A percentile compares a stretch with the other conserved stretches of the same genome.
Conservation (phyloP, 2,329 filamentous ascomycete genomes). For the Fusarium nisikadoi region DNA sequence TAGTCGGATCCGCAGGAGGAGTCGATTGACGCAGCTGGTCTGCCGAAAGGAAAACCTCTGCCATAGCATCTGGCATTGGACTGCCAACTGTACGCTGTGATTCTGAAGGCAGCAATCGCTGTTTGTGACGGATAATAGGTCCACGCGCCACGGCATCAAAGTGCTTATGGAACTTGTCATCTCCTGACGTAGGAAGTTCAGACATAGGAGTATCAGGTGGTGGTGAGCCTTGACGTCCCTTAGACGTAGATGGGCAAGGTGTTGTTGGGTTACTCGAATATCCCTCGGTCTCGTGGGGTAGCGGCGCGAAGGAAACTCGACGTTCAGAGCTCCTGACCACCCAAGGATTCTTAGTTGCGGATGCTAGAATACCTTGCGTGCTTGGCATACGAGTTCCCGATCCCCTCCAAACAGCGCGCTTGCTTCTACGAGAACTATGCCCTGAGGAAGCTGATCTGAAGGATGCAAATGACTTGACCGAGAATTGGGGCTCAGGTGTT, state of each 20-base stretch:
- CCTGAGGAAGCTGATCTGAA: constrained; percentile 64
- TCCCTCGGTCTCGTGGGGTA: constrained; percentile 43
- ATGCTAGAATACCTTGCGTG: constrained; percentile 51
- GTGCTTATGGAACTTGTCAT: constrained; percentile 58
- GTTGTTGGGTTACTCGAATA: constrained; percentile 9
- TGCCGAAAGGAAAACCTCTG: constrained; percentile 38
- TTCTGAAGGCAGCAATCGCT: constrained; percentile 53
- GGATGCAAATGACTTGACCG: constrained; percentile 62
- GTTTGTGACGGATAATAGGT: constrained; percentile 38
- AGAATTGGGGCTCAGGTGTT: constrained; percentile 60
- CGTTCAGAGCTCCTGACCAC: constrained; percentile 39
- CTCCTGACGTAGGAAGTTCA: constrained; percentile 49
- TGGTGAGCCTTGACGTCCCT: constrained; percentile 52
- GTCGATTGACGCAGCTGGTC: constrained; percentile 34
- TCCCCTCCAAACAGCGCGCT: constrained; percentile 31
- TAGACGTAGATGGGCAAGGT: constrained; percentile 15
- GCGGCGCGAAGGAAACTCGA: constrained; percentile 52
- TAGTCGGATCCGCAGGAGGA: constrained; percentile 8
- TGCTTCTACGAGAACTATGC: constrained; percentile 35
- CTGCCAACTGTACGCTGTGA: constrained; percentile 51
- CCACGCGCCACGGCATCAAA: constrained; percentile 58
- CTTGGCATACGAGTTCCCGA: constrained; percentile 44
- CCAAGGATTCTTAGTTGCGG: constrained; percentile 51
- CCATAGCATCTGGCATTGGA: constrained; percentile 43
- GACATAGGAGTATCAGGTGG: constrained; percentile 53